phyloP scores from a whole-genome alignment of 2,329 filamentous ascomycete genomes.

The Colletotrichum higginsianum region DNA sequence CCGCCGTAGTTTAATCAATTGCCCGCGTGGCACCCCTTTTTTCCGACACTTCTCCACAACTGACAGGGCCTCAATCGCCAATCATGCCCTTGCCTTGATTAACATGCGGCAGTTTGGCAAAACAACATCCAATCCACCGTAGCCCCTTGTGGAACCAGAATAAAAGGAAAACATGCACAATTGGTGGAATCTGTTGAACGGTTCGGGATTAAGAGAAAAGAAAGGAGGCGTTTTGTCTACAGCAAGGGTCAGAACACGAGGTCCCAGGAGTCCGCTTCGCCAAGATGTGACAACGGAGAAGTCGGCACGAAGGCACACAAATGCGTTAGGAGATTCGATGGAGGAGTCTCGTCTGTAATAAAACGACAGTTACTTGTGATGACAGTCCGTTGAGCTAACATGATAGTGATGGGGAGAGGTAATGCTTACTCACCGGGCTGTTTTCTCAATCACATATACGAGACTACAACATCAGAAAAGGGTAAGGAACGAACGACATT shows the following conservation, averaged over 20 bases:
- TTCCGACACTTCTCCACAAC: constrained; percentile 11
- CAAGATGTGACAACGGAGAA: background rate
- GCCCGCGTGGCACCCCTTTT: constrained; percentile 18
- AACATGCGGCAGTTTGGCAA: constrained; percentile 17
- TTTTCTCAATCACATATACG: no score
- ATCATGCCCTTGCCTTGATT: constrained; percentile 21
- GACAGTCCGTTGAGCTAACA: no score
- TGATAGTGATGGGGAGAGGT: no score
- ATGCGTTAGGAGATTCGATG: no score
- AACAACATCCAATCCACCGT: constrained; percentile 8
- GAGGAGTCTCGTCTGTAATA: no score
- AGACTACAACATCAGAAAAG: no score
- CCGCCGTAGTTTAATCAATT: constrained; percentile 23
- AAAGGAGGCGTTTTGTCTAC: background rate
- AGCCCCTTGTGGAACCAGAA: constrained; percentile 26
- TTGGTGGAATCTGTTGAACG: constrained; percentile 19
- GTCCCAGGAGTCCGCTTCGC: background rate
- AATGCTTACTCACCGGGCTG: no score
- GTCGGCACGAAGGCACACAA: no score
- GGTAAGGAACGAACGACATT: no score
- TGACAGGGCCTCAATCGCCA: constrained; percentile 8
- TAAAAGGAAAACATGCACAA: background rate
- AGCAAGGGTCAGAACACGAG: background rate
- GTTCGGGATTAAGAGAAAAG: background rate
- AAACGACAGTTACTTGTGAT: no score